phyloP scores from a whole-genome alignment of 139 green algal species.

The Gonium pectorale region DNA sequence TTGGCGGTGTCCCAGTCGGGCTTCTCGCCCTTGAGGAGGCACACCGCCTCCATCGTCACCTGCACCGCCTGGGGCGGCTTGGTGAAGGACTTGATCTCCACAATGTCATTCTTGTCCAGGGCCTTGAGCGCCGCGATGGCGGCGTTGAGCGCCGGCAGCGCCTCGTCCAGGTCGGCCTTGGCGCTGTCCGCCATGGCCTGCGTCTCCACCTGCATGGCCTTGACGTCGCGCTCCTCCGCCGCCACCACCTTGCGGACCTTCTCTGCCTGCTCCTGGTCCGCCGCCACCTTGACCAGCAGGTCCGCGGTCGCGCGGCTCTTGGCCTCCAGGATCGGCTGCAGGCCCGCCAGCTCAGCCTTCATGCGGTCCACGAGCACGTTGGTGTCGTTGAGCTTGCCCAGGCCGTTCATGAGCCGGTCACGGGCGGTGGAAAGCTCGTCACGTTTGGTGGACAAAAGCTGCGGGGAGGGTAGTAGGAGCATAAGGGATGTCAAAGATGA shows the following conservation, averaged over 20 bases:
- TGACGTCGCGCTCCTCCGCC: slow-evolving; percentile 81
- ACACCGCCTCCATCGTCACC: slow-evolving; percentile 87
- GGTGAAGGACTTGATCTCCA: slow-evolving; percentile 89
- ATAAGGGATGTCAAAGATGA: no score
- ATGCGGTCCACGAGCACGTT: slow-evolving; percentile 85
- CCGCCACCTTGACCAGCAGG: slow-evolving; percentile 74
- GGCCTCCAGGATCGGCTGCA: slow-evolving; percentile 84
- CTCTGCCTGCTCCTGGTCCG: slow-evolving; percentile 81
- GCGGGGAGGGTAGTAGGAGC: neutral
- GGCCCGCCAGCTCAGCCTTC: slow-evolving; percentile 78
- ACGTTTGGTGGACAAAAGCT: slow-evolving; percentile 72
- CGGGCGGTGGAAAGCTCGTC: slow-evolving; percentile 52
- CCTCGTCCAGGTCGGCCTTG: slow-evolving; percentile 86
- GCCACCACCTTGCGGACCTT: slow-evolving; percentile 77
- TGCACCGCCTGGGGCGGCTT: slow-evolving; percentile 86
- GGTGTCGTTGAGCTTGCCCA: slow-evolving; percentile 88
- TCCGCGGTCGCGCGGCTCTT: slow-evolving; percentile 77
- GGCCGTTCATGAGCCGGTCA: slow-evolving; percentile 83
- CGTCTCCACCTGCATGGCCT: slow-evolving; percentile 68
- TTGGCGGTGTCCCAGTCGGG: slow-evolving; percentile 90
- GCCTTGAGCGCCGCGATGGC: slow-evolving; percentile 81
- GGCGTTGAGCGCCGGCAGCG: slow-evolving; percentile 83
- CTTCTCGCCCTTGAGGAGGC: slow-evolving; percentile 83
- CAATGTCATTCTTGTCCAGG: slow-evolving; percentile 78
- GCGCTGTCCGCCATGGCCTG: slow-evolving; percentile 85